These are phyloP conservation scores for Camelina sativa DNA, from an alignment of 345 rosid species.

Conservation along the genomic window DNA sequence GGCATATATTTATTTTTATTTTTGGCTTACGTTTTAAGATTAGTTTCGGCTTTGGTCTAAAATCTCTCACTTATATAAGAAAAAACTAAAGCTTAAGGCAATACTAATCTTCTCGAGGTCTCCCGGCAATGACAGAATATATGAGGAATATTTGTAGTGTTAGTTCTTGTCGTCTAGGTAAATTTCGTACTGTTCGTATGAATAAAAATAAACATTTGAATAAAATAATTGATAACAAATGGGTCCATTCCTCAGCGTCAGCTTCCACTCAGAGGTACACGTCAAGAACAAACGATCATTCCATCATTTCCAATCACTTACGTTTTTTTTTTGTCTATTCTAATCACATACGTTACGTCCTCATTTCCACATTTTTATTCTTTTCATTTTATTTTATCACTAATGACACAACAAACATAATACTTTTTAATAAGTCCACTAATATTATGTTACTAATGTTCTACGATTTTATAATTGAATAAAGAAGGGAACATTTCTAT, in stretches of 20 bases:
- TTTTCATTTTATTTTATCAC: background rate
- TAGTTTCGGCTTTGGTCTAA: background rate
- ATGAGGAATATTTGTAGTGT: conserved; percentile 39
- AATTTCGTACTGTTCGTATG: conserved; percentile 29
- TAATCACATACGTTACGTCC: conserved; percentile 40
- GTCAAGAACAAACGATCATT: conserved; percentile 53
- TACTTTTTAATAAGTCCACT: conserved; percentile 27
- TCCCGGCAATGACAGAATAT: conserved; percentile 16
- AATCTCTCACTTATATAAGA: background rate
- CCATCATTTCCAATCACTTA: conserved; percentile 43
- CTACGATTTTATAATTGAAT: conserved; percentile 28
- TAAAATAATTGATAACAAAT: conserved; percentile 12
- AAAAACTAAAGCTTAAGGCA: background rate
- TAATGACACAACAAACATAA: background rate
- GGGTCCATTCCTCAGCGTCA: conserved; percentile 50
- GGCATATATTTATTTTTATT: background rate
- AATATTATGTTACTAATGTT: conserved; percentile 11
- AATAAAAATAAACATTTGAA: conserved; percentile 34
- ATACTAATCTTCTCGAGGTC: conserved; percentile 22
- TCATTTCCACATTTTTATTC: conserved; percentile 32
- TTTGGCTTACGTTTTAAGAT: background rate
- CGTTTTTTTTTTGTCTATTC: conserved; percentile 26
- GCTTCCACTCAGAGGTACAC: conserved; percentile 59
- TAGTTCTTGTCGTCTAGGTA: conserved; percentile 34
- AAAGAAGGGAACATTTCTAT: conserved; percentile 16